Base-by-base conservation (phyloP, 2,329 filamentous ascomycete genomes). In the Parascedosporium putredinis region DNA sequence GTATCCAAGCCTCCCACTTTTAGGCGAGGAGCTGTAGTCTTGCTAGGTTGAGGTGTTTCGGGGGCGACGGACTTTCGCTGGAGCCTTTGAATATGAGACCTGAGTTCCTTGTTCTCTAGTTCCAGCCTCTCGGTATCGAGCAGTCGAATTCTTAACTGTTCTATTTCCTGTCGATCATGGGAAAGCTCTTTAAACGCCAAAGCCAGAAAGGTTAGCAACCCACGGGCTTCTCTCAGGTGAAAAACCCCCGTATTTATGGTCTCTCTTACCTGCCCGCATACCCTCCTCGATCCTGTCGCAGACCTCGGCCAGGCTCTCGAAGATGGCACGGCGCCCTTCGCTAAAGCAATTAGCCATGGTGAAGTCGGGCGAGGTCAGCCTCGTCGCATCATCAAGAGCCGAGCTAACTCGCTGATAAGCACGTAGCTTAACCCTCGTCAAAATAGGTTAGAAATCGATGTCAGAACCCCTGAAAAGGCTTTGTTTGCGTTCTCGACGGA, bases 51-150 rank as follows among this genome's bases (percentile, higher is more conserved):
- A 2, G 47, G 47, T 2, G 47, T 34, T 29, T 45, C 36, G 18
- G 47, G 40, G 10, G 27, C 29, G 38, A 23, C 12, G 10, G 18
- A 18, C 14, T 33, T 18, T 16, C 33, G 23, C 16, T 27, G 42
- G 3, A 45, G 36, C 40, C 40, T n/a, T 10, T 29, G 38, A 54
- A 40, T 31, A 44, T 72, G 63, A 27, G 55, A 57, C 46, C 61
- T 64, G 5, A 78, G 62, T 4, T 60, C 53, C n/a, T 55, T 55
- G 47, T 73, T 74, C 52, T 75, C 70, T 14, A 64, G 55, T 49
- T 72, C 64, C 23, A 76, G 56, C 1, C 54, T 57, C 12, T 65
- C 61, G 18, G 63, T 63, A 23, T 60, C 54, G 14, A 58, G 60
- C n/a, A 61, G 62, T 20, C 55, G 60, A 10, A 52, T 54, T 38